These are phyloP conservation scores for Cladosporium sp. DNA, from an alignment of 2,329 filamentous ascomycete genomes.

Conservation along the genomic window DNA sequence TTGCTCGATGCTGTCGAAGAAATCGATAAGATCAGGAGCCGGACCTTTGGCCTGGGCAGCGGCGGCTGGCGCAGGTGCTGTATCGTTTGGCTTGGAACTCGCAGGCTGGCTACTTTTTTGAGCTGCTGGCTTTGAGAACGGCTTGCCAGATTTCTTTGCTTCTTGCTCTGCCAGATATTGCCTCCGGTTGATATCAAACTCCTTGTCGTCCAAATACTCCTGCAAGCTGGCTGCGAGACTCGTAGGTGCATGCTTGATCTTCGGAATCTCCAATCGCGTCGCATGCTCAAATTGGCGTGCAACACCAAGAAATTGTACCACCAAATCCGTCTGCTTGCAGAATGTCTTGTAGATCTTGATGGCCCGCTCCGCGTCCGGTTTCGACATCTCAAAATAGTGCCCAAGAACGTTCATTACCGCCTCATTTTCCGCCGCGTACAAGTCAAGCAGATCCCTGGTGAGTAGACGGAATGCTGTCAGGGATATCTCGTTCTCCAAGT, in stretches of 20 bases:
- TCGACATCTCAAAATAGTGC: constrained; percentile 98
- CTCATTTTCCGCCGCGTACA: constrained; percentile 95
- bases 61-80: constrained; percentile 29
- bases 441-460: constrained; percentile 77
- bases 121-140: constrained; percentile 23
- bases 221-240: constrained; percentile 84
- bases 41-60: constrained; percentile 49
- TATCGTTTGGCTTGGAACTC: constrained; percentile 30
- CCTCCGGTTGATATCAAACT: constrained; percentile 87
- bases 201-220: constrained; percentile 88
- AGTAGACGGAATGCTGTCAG: constrained; percentile 87
- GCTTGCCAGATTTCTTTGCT: constrained; percentile 51
- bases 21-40: constrained; percentile 79
- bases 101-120: constrained; percentile 27
- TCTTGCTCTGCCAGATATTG: constrained; percentile 89
- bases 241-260: constrained; percentile 93
- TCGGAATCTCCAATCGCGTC: constrained; percentile 88
- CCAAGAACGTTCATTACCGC: constrained; percentile 94
- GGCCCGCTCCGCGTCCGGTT: constrained; percentile 83
- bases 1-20: constrained; percentile 88
- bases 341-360: constrained; percentile 90
- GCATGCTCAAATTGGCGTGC: constrained; percentile 88
- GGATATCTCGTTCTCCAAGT: constrained; percentile 94
- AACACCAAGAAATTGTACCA: constrained; percentile 81
- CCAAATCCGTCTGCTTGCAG: constrained; percentile 82